Evolutionary conservation across 345 rosid species (phyloP), one percentile per base, ranked within the genome.

Genomic region (Populus ilicifolia): DNA sequence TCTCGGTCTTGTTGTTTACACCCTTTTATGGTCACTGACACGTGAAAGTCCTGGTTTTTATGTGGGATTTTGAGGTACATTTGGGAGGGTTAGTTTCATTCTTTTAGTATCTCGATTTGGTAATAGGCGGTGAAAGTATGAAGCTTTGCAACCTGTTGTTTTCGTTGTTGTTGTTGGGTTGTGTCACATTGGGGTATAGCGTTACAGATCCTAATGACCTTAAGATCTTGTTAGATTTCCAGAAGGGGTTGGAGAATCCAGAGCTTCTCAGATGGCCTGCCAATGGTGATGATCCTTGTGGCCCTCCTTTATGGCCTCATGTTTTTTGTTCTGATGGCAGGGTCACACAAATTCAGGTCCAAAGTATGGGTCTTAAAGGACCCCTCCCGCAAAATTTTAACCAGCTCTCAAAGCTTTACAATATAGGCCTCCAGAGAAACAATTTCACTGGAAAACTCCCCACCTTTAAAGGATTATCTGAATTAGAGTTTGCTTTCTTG

Each of bases 371-470:
- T 76, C 87, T 88, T 56, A 77, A 67, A 48, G 88, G 90, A 4
- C 43, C 80, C 16, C 79, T 88, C 65, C 90, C 89, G 46, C 84
- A 77, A 38, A 83, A 75, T 36, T 80, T 88, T 20, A 88, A 86
- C 77, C 86, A 78, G 78, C 87, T 88, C 52, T 44, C 79, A 1
- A 76, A 71, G 85, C 83, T 88, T 35, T 81, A 77, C 71, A 88
- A 88, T 73, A 72, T 88, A 46, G 90, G 90, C 39, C 86, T 88
- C 71, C 90, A 88, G 71, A 81, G 84, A 76, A 88, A 88, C 83
- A 69, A 71, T 1, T 79, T 88, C 52, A 67, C 61, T 36, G 90
- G 90, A 30, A 77, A 79, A 12, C 77, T 88, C 50, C 90, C 89
- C 12, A 72, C 77, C 62, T 83, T 88, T 63, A 86, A 83, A 43